Conservation (phyloP, 2,329 filamentous ascomycete genomes). For the Colletotrichum kahawae region DNA sequence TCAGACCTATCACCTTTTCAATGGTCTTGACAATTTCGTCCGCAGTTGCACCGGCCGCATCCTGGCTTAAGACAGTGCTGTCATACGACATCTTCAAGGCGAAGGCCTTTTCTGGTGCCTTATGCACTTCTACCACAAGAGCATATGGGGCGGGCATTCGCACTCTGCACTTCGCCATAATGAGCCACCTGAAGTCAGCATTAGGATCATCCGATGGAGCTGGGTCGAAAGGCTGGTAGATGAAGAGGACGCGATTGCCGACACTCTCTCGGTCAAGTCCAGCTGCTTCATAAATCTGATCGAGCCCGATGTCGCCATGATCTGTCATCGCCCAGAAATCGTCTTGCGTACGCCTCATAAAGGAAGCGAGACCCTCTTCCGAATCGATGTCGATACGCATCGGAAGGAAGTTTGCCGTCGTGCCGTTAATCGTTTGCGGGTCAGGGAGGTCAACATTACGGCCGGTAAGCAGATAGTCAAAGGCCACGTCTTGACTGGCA, state of each 20-base stretch:
- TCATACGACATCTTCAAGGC: background rate
- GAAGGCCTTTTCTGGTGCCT: background rate
- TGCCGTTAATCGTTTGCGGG: conserved; percentile 41
- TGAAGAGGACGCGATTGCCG: background rate
- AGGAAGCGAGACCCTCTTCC: background rate
- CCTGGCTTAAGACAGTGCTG: background rate
- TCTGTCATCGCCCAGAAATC: conserved; percentile 1
- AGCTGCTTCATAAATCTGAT: background rate
- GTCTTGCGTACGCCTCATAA: background rate
- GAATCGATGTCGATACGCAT: conserved; percentile 26
- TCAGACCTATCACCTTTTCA: too few species aligned
- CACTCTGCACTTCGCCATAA: background rate
- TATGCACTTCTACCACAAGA: background rate
- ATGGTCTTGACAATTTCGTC: background rate
- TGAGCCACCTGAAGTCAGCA: background rate
- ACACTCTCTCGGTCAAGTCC: background rate
- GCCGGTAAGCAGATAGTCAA: conserved; percentile 41
- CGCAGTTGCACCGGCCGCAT: background rate
- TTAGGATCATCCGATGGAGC: background rate
- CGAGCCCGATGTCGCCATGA: background rate
- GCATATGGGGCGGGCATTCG: background rate
- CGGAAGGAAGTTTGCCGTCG: conserved; percentile 41
- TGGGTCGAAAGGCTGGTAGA: background rate
- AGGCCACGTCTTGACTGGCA: conserved; percentile 26
- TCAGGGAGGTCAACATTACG: conserved; percentile 39